Evolutionary conservation across 2,329 filamentous ascomycete species (phyloP).

Genomic region (Exophiala viscosa): DNA sequence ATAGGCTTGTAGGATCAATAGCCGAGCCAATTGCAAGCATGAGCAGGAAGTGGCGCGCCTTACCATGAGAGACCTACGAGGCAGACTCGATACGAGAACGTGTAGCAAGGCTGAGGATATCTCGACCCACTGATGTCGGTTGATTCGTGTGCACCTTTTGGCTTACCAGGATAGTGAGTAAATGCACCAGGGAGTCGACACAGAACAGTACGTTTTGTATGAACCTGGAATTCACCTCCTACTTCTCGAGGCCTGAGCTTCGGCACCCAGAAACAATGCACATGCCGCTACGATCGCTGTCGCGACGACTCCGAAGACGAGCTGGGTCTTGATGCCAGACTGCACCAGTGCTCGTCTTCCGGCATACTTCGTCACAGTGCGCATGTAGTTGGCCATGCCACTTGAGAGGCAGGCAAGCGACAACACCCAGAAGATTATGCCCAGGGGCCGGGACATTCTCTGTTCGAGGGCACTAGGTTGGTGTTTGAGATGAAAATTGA

Average conservation of each 20-base stretch:
- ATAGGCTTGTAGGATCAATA: too few species aligned
- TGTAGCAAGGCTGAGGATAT: too few species aligned
- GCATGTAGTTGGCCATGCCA: constrained; percentile 83
- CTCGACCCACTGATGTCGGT: too few species aligned
- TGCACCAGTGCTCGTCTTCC: constrained; percentile 79
- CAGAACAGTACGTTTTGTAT: too few species aligned
- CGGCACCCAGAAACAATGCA: constrained; percentile 42
- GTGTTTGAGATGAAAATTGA: constrained; percentile 85
- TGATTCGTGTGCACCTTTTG: too few species aligned
- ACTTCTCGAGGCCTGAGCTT: constrained; percentile 26
- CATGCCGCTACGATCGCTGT: constrained; percentile 44
- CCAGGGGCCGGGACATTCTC: constrained; percentile 75
- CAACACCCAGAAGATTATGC: constrained; percentile 81
- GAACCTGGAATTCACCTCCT: not conserved
- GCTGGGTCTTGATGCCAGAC: constrained; percentile 86
- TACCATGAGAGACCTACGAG: too few species aligned
- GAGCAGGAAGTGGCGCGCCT: too few species aligned
- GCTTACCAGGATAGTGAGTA: too few species aligned
- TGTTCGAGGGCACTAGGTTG: constrained; percentile 68
- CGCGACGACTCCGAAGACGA: constrained; percentile 55
- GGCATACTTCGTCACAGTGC: constrained; percentile 76
- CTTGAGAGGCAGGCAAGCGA: constrained; percentile 70
- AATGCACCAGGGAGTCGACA: too few species aligned
- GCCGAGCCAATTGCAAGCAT: too few species aligned
- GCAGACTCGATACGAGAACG: too few species aligned